phyloP scores from a whole-genome alignment of 2,329 filamentous ascomycete species.

The Nothophoma quercina region DNA sequence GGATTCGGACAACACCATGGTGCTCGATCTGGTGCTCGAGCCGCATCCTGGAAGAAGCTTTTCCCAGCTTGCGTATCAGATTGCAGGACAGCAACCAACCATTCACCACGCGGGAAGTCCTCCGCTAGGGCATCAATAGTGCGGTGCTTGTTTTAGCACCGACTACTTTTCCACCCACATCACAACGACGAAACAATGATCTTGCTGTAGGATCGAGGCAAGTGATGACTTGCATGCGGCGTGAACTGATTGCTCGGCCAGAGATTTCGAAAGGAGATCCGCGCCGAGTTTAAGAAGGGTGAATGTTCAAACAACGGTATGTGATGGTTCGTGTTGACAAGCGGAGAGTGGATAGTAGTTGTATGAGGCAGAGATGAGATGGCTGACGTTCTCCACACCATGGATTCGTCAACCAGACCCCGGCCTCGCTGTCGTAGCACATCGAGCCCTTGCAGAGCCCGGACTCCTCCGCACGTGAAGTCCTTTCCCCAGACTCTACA shows the following conservation, averaged over 20 bases:
- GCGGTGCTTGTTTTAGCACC: slow-evolving; percentile 9
- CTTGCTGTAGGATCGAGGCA: too few relatives aligned
- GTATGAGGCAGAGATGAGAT: neutral
- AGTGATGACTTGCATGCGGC: neutral
- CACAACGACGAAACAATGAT: neutral
- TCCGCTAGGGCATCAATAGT: neutral
- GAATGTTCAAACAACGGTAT: too few relatives aligned
- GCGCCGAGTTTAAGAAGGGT: neutral
- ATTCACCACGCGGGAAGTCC: neutral
- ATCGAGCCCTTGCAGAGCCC: neutral
- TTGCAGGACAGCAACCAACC: neutral
- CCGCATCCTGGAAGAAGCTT: slow-evolving; percentile 1
- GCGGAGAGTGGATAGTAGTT: neutral
- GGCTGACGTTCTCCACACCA: neutral
- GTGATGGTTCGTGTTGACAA: too few relatives aligned
- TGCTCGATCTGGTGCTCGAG: neutral
- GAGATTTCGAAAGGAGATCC: neutral
- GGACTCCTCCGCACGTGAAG: neutral
- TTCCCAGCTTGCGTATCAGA: neutral
- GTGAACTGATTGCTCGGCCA: neutral
- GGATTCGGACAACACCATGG: neutral
- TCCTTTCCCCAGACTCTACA: neutral
- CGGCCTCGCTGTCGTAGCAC: too few relatives aligned
- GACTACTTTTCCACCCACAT: neutral
- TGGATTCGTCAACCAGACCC: neutral